Percentiles rank a stretch among this genome's conserved stretches.
phyloP scores from a whole-genome alignment of 169 alveolate species.

The Cryptosporidium andersoni region DNA sequence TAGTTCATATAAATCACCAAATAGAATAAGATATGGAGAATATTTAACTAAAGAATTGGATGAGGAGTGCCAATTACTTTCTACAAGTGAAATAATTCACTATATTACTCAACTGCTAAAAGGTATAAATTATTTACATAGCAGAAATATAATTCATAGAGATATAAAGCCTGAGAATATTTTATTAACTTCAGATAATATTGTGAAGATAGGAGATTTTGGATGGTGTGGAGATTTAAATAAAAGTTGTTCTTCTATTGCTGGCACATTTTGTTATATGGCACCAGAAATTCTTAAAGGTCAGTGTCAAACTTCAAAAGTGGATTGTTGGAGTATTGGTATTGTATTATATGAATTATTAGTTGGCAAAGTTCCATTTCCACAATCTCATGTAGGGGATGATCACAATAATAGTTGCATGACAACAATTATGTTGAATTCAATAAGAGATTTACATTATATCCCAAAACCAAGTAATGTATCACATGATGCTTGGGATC shows the following conservation, averaged over 20 bases:
- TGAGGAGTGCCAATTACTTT: not conserved
- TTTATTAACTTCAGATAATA: constrained; percentile 30
- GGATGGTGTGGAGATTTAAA: constrained; percentile 70
- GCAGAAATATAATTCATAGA: constrained; percentile 51
- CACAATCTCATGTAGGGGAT: not conserved
- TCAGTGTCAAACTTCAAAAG: constrained; percentile 71
- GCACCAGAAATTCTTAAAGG: constrained; percentile 75
- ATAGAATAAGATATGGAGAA: too few relatives aligned
- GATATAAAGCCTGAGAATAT: constrained; percentile 67
- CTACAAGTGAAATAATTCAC: constrained; percentile 39
- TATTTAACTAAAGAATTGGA: too few relatives aligned
- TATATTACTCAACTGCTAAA: constrained; percentile 32
- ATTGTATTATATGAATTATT: constrained; percentile 71
- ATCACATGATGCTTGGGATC: constrained; percentile 66
- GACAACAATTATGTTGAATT: constrained; percentile 22
- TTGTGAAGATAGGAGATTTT: constrained; percentile 58
- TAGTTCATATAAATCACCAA: too few relatives aligned
- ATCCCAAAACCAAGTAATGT: constrained; percentile 29
- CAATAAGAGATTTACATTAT: constrained; percentile 53
- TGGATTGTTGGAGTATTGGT: constrained; percentile 75
- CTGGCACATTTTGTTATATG: constrained; percentile 72
- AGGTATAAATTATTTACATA: constrained; percentile 56
- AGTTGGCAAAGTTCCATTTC: constrained; percentile 51
- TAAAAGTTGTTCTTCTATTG: constrained; percentile 61
- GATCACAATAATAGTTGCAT: not conserved